Conservation (phyloP, 805 yeast species). For the Candida ovalis region DNA sequence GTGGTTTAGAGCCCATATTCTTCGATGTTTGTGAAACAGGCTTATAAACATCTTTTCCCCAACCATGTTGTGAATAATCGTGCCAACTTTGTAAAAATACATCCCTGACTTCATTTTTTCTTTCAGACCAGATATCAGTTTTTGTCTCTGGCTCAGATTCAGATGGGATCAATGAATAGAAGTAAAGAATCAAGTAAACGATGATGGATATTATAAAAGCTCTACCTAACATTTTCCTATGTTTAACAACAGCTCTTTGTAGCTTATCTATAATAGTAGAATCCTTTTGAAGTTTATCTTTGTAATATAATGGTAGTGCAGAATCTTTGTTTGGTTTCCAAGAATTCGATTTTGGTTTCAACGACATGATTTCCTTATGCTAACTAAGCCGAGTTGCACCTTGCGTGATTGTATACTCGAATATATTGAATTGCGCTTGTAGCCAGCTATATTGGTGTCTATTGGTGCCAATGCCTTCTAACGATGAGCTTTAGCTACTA, state of each 20-base stretch:
- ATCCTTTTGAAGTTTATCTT: conserved; percentile 39
- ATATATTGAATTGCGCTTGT: neutral
- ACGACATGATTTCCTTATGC: neutral
- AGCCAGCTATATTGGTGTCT: neutral
- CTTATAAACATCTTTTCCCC: conserved; percentile 78
- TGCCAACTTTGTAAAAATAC: conserved; percentile 76
- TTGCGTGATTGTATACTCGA: neutral
- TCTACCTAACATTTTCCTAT: conserved; percentile 37
- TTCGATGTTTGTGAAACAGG: conserved; percentile 62
- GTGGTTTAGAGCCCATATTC: conserved; percentile 76
- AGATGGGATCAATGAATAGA: conserved; percentile 13
- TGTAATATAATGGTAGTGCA: conserved; percentile 50
- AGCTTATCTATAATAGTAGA: conserved; percentile 11
- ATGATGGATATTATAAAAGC: conserved; percentile 38
- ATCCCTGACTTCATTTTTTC: conserved; percentile 56
- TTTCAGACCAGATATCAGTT: conserved; percentile 40
- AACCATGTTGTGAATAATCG: conserved; percentile 68
- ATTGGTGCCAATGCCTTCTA: neutral
- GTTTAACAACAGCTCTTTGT: conserved; percentile 12
- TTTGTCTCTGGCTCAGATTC: conserved; percentile 3
- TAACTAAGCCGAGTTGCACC: neutral
- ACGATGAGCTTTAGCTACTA: no score
- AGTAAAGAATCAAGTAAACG: conserved; percentile 40
- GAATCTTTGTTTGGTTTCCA: conserved; percentile 25
- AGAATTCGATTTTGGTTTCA: conserved; percentile 14